Conservation (phyloP, 257 asterid species). For the Euphrasia confusa region DNA sequence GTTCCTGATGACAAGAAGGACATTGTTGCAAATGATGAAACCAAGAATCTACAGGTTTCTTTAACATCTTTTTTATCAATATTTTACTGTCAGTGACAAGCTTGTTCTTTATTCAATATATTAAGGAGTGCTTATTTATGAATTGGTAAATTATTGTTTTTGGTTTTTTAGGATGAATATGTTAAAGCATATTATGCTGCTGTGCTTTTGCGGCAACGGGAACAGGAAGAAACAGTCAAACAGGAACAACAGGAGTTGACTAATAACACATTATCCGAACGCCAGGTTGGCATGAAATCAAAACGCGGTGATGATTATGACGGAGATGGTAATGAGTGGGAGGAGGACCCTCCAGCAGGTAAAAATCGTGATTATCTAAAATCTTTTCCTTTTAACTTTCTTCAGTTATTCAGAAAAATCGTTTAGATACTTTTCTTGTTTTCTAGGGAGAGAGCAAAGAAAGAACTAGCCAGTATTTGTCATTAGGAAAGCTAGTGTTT, state of each 20-base stretch:
- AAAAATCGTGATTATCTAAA: constrained; percentile 16
- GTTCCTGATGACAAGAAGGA: constrained; percentile 70
- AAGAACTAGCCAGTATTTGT: background rate
- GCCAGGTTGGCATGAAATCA: constrained; percentile 76
- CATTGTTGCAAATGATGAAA: constrained; percentile 40
- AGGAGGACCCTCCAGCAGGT: constrained; percentile 77
- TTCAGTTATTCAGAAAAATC: constrained; percentile 7
- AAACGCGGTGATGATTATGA: constrained; percentile 58
- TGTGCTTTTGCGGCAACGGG: constrained; percentile 48
- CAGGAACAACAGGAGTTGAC: constrained; percentile 37
- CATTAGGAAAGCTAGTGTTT: constrained; percentile 4
- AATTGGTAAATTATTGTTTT: background rate
- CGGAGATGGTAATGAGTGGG: constrained; percentile 76
- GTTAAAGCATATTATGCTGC: constrained; percentile 89
- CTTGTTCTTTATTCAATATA: background rate
- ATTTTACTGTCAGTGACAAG: background rate
- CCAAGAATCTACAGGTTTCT: constrained; percentile 56
- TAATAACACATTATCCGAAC: constrained; percentile 36
- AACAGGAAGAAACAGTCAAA: constrained; percentile 52
- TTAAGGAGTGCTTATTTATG: background rate
- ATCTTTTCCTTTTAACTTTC: background rate
- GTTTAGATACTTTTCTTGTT: background rate
- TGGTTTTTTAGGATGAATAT: constrained; percentile 61
- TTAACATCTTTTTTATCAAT: constrained; percentile 10
- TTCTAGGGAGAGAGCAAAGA: background rate